These are phyloP conservation scores for Aspergillus sp. DNA, from an alignment of 2,329 filamentous ascomycete genomes.

Conservation along the genomic window DNA sequence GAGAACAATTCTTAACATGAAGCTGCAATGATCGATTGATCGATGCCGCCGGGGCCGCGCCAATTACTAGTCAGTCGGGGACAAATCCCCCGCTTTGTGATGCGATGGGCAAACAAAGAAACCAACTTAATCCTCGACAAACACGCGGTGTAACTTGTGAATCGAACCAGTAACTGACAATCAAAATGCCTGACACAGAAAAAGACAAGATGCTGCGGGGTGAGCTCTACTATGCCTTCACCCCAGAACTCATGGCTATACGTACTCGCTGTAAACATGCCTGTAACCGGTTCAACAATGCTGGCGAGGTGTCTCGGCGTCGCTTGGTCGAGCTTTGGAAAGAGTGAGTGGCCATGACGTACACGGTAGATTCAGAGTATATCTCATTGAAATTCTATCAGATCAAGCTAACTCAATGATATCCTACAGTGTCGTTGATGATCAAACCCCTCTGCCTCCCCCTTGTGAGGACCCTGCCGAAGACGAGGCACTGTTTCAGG, in stretches of 20 bases:
- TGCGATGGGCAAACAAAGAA: too few species aligned
- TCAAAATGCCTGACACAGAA: constrained; percentile 8
- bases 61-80: too few species aligned
- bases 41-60: too few species aligned
- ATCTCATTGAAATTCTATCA: neutral
- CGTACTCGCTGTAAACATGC: constrained; percentile 61
- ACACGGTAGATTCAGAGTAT: neutral
- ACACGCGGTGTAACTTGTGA: too few species aligned
- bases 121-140: too few species aligned
- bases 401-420: neutral
- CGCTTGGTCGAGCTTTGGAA: constrained; percentile 63
- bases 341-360: constrained; percentile 53
- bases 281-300: constrained; percentile 59
- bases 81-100: too few species aligned
- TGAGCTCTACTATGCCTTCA: constrained; percentile 71
- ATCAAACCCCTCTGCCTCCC: constrained; percentile 61
- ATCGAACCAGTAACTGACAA: too few species aligned
- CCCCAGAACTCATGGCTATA: constrained; percentile 60
- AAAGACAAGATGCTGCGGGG: constrained; percentile 55
- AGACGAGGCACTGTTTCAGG: constrained; percentile 60
- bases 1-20: too few species aligned
- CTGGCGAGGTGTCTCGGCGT: constrained; percentile 57
- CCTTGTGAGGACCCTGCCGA: constrained; percentile 52
- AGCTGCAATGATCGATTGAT: too few species aligned
- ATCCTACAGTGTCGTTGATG: constrained; percentile 54